Base-by-base conservation (phyloP, 148 eudicot genomes). In the Rhododendron simsii region DNA sequence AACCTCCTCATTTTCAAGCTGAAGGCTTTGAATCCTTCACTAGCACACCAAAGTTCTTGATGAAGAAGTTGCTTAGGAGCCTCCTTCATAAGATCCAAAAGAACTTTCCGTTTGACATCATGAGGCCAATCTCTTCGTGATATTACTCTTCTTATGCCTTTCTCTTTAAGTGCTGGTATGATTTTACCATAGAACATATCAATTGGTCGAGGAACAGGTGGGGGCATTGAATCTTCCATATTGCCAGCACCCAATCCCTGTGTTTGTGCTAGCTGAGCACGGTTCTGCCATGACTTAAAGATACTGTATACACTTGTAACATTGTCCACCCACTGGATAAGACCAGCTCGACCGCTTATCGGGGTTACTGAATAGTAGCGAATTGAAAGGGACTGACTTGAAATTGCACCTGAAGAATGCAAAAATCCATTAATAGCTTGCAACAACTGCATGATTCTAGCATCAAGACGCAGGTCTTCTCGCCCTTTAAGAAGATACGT, bases 101-200 rank as follows among this genome's bases (percentile, higher is more conserved):
- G 94, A 87, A 97, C 99, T 88, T 94, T 95, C n/a, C 92, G 93
- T 89, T 97, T 97, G 86, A 97, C 99, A 86, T 94, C 99, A 88
- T 94, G 98, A 89, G 99, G 99, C 99, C 99, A 97, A 79, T 97
- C 99, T 90, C 93, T 94, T 90, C 99, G 89, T 63, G 98, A 97
- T 88, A 97, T 97, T 53, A 95, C 99, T 93, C 98, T 97, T 93
- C 95, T 91, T 85, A 97, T 95, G 89, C 99, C 99, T 93, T 97
- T 94, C 89, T 97, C 99, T 90, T 97, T 97, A 65, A 97, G 90
- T 75, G 99, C 99, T 84, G 99, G 99, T 89, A 97, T 97, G 78
- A 97, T 97, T 91, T 97, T 97, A 28, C 99, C 99, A 90, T 97
- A 97, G 87, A 97, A 97, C 98, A 97, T 97, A 89, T 97, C 99